Percentiles rank a stretch among this genome's conserved stretches.
Evolutionary conservation across 2,329 filamentous ascomycete species (phyloP).

Genomic region (Exutisphaerella laricina): DNA sequence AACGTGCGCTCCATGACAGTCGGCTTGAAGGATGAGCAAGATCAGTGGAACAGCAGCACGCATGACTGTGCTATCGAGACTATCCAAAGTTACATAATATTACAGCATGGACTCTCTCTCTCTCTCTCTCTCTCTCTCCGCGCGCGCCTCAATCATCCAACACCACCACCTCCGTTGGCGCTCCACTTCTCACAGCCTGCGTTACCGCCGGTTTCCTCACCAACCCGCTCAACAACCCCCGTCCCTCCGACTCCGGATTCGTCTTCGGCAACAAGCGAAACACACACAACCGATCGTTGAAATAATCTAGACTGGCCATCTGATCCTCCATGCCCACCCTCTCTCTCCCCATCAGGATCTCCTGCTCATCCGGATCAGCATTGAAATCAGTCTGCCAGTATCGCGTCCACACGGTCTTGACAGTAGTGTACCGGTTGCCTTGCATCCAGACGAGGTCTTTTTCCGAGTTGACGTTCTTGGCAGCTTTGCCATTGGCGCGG

Average conservation of each 20-base stretch:
- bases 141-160: constrained; percentile 11
- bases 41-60: too few species aligned
- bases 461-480: constrained; percentile 6
- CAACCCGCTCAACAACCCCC: too few species aligned
- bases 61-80: too few species aligned
- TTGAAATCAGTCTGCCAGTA: constrained; percentile 12
- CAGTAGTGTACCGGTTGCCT: constrained; percentile 29
- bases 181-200: too few species aligned
- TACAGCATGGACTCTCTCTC: too few species aligned
- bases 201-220: too few species aligned
- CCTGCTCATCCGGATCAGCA: constrained; percentile 20
- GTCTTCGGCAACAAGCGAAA: constrained; percentile 22
- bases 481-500: constrained; percentile 9
- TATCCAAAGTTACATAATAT: not conserved
- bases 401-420: constrained; percentile 28
- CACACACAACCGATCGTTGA: constrained; percentile 28
- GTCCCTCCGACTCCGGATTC: constrained; percentile 9
- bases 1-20: too few species aligned
- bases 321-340: constrained; percentile 16
- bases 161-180: constrained; percentile 20
- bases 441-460: constrained; percentile 33
- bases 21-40: too few species aligned
- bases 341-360: constrained; percentile 23
- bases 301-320: constrained; percentile 30
- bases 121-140: not conserved